Evolutionary conservation across 495 filamentous ascomycete genomes (phyloP), one percentile per base, ranked within the genome.

Genomic region (Xylaria flabelliformis): DNA sequence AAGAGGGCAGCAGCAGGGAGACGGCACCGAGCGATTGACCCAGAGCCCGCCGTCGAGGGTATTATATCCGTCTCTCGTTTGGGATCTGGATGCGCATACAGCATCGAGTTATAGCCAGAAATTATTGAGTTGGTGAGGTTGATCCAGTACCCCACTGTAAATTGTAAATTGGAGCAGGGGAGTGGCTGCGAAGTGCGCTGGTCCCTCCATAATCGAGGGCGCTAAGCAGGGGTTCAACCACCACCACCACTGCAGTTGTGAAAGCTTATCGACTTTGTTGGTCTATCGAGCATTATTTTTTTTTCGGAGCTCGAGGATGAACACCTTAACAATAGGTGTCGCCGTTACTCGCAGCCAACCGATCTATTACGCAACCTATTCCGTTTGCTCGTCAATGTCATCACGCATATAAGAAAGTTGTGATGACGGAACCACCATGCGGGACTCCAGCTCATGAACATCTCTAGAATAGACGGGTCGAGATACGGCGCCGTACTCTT

Each of bases 401-500:
- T 74, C 73, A 70, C 74, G 19, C 67, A 62, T 62, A 48, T 76
- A 79, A 70, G 68, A 75, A 75, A 80, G 80, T 74, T 81, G 77
- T 81, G 80, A 80, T 84, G 79, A 76, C 73, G 75, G 58, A 73
- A 75, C 72, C 79, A 85, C 74, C 79, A 87, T 87, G 85, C 78
- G 78, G 81, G 77, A 72, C 70, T 41, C 81, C 80, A 82, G 78
- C 85, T 80, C 85, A 87, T 87, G 85, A 86, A 82, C 85, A 79
- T 83, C 80, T 77, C 82, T 72, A 83, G 81, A 83, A 83, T 85
- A 79, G 82, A 87, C 78, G 80, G 83, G 81, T 83, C 83, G 81
- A 82, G 82, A 82, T 84, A 82, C 82, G 83, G 84, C 82, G 80
- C 83, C 75, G 80, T 85, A 75, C 78, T 81, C 74, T 76, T 80